Percentiles rank a stretch among this genome's conserved stretches.
phyloP scores from a whole-genome alignment of 2,329 filamentous ascomycete genomes.

The Colletotrichum zoysiae region DNA sequence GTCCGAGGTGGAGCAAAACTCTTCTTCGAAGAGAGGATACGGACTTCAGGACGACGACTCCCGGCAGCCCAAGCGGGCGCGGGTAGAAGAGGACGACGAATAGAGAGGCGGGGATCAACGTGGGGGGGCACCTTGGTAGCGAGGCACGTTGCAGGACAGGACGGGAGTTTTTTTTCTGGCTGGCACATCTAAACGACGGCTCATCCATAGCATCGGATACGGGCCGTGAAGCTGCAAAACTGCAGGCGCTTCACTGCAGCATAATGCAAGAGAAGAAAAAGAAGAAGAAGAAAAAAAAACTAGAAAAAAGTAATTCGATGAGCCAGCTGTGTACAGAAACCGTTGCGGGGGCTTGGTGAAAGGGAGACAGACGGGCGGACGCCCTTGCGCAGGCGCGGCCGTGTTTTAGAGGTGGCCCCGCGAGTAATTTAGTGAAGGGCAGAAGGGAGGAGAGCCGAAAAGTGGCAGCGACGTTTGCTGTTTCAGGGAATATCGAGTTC shows the following conservation, averaged over 20 bases:
- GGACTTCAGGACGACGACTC: constrained; percentile 77
- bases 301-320: constrained; percentile 7
- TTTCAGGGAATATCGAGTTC: constrained; percentile 32
- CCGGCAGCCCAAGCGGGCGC: constrained; percentile 76
- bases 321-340: constrained; percentile 19
- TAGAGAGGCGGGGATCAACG: constrained; percentile 41
- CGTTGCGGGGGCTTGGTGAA: constrained; percentile 19
- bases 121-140: background rate
- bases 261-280: constrained; percentile 17
- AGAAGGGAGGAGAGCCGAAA: constrained; percentile 8
- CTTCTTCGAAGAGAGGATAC: constrained; percentile 77
- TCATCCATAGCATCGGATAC: constrained; percentile 13
- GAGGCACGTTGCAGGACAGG: background rate
- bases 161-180: background rate
- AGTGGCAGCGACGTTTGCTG: constrained; percentile 21
- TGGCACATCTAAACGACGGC: constrained; percentile 28
- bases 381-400: constrained; percentile 27
- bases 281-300: background rate
- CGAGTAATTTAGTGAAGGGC: background rate
- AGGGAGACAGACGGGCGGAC: constrained; percentile 9
- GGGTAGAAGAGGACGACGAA: constrained; percentile 82
- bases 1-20: constrained; percentile 77
- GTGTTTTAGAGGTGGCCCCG: constrained; percentile 7
- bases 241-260: constrained; percentile 7
- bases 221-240: background rate